These are phyloP conservation scores for Panicum miliaceum DNA, from an alignment of 176 grass and related monocot genomes.

Conservation along the genomic window DNA sequence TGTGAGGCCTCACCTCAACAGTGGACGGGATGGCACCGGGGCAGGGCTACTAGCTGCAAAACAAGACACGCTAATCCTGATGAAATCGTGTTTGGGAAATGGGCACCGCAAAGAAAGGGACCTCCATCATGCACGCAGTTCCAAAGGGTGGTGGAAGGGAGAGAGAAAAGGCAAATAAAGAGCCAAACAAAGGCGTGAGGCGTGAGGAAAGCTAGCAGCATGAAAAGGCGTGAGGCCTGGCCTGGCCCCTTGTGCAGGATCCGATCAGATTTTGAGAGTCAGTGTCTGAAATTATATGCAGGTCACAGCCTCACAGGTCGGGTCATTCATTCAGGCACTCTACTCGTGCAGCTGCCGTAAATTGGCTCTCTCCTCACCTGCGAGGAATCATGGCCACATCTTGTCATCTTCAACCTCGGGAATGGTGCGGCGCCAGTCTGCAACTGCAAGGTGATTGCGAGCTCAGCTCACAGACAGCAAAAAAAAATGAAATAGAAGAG, in stretches of 20 bases:
- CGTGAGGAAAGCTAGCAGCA: conserved; percentile 8
- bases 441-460: not conserved
- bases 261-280: conserved; percentile 57
- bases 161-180: conserved; percentile 41
- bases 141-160: conserved; percentile 24
- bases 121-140: conserved; percentile 28
- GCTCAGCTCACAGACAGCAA: not conserved
- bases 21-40: conserved; percentile 25
- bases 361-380: not conserved
- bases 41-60: conserved; percentile 44
- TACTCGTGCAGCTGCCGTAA: not conserved
- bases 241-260: conserved; percentile 44
- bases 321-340: conserved; percentile 23
- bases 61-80: conserved; percentile 42
- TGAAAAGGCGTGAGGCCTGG: conserved; percentile 50
- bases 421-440: conserved; percentile 21
- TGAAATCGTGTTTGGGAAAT: not conserved
- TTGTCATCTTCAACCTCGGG: conserved; percentile 37
- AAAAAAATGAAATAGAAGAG: not conserved
- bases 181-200: conserved; percentile 17
- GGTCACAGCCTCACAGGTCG: conserved; percentile 29
- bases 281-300: conserved; percentile 34
- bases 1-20: conserved; percentile 29
- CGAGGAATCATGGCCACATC: conserved; percentile 33
- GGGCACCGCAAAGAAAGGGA: no score